Evolutionary conservation across 495 filamentous ascomycete genomes (phyloP), one percentile per base, ranked within the genome.

Genomic region (Trichoderma virens): DNA sequence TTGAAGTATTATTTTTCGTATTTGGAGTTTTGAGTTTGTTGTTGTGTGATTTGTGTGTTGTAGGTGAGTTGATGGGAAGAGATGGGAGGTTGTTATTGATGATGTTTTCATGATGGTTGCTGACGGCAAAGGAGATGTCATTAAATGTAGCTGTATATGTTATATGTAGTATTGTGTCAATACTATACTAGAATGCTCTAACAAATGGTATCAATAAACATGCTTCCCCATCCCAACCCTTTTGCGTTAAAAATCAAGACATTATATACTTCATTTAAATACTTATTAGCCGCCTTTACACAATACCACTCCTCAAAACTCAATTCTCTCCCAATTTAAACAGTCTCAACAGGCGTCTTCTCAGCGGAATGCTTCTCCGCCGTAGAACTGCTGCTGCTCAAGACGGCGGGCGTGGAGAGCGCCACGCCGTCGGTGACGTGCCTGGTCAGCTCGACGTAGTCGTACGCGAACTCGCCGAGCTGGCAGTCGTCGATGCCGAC

Each of bases 401-500:
- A 11, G 3, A 61, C 31, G 5, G 59, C 20, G 30, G 59, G 59
- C 30, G 27, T 61, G 16, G 6, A 61, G 8, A 35, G 28, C 30
- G 18, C 2, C 2, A 67, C 32, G 63, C 67, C 62, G 63, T 80
- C 80, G 68, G 83, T 78, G 61, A 90, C 84, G 63, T 91, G 88
- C 67, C 89, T 86, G 60, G 80, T 84, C 63, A 91, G 73, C 77
- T 92, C 89, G 67, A 92, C 89, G 70, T 90, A 92, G 74, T 92
- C 89, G 71, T 92, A 92, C 47, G 89, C 89, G 78, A 91, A 92
- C 73, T 92, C 89, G 73, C 89, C 89, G 71, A 92, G 89, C 74
- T 94, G 88, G 64, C 85, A 85, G 69, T 91, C 88, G 67, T 94
- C 90, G 66, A 93, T 85, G 61, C 90, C 90, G 43, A 86, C 75